These are phyloP conservation scores for Xylariaceae sp. DNA, from an alignment of 2,329 filamentous ascomycete genomes.

Conservation along the genomic window DNA sequence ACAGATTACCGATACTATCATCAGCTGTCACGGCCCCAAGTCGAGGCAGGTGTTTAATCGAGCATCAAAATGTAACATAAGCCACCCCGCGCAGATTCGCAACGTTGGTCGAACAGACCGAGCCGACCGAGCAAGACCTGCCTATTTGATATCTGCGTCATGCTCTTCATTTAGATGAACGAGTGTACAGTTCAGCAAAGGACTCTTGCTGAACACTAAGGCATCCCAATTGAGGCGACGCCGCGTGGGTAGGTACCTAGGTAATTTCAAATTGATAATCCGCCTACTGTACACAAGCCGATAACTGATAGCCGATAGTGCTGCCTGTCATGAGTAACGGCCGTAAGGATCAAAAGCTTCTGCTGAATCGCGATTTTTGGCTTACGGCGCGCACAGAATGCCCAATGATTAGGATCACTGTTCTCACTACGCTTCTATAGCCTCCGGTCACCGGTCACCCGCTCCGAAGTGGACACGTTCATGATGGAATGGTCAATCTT, in stretches of 20 bases:
- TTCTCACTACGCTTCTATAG: not conserved
- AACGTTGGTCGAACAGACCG: not conserved
- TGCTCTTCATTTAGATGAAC: slow-evolving; percentile 2
- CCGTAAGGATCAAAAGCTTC: too few relatives aligned
- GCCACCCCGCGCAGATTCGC: not conserved
- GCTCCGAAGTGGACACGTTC: not conserved
- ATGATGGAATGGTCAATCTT: slow-evolving; percentile 8
- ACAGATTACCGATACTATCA: slow-evolving; percentile 16
- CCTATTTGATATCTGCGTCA: slow-evolving; percentile 17
- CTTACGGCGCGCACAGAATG: not conserved
- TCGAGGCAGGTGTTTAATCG: slow-evolving; percentile 1
- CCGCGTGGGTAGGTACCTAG: slow-evolving; percentile 9
- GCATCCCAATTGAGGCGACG: slow-evolving; percentile 1
- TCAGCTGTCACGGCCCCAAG: not conserved
- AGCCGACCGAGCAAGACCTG: too few relatives aligned
- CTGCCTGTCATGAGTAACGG: too few relatives aligned
- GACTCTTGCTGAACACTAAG: slow-evolving; percentile 21
- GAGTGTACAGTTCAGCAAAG: slow-evolving; percentile 1
- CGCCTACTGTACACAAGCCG: not conserved
- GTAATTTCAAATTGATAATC: slow-evolving; percentile 17
- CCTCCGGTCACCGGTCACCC: not conserved
- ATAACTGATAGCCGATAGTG: too few relatives aligned
- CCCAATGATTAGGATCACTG: not conserved
- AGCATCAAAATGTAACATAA: slow-evolving; percentile 12
- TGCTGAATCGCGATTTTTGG: not conserved